Conservation (phyloP, 768 basidiomycete genomes). For the Kwoniella mangroviensis region DNA sequence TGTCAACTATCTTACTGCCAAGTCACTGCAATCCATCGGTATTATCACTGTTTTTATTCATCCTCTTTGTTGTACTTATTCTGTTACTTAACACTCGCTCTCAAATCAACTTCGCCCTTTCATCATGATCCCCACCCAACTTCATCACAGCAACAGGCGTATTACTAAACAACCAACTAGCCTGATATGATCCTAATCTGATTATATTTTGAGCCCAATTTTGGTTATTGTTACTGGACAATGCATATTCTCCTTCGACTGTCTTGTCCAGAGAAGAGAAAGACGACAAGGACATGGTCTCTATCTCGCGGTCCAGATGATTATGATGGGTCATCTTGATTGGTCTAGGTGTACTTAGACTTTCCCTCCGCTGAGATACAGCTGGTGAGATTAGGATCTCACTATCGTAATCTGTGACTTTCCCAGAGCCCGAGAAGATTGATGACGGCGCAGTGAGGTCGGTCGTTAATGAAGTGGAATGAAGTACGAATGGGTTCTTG, state of each 20-base stretch:
- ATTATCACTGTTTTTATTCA: too few relatives aligned
- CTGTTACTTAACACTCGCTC: background rate
- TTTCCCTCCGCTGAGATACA: background rate
- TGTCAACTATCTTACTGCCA: too few relatives aligned
- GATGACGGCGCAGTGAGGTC: background rate
- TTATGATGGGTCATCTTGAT: background rate
- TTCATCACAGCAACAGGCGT: constrained; percentile 40
- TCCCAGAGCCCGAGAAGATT: too few relatives aligned
- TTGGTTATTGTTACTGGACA: background rate
- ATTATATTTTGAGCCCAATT: constrained; percentile 39
- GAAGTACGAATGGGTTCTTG: constrained; percentile 41
- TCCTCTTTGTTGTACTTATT: background rate
- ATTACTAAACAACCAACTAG: constrained; percentile 38
- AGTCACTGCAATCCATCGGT: too few relatives aligned
- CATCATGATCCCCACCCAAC: background rate
- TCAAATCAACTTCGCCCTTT: background rate
- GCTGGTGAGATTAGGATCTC: background rate
- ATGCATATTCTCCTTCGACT: too few relatives aligned
- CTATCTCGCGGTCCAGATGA: too few relatives aligned
- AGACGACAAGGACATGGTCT: too few relatives aligned
- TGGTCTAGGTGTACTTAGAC: background rate
- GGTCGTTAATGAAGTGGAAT: constrained; percentile 16
- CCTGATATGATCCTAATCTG: constrained; percentile 42
- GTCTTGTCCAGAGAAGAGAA: background rate
- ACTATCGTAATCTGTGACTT: background rate